Base-by-base conservation (phyloP, 352 stramenopile genomes). In the Phytophthora aleatoria region DNA sequence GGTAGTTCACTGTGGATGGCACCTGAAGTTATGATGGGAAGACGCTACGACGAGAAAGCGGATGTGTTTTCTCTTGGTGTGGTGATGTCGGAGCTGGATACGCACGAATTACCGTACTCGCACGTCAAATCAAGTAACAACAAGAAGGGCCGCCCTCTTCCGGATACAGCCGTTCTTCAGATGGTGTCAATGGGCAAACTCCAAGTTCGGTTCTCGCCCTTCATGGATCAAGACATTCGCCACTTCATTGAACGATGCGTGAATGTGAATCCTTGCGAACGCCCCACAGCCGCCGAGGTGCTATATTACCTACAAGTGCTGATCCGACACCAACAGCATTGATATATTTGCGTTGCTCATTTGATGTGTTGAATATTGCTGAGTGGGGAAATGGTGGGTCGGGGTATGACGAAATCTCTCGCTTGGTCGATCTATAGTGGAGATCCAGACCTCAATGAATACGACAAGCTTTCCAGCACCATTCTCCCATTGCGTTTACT, bases 61-160 rank as follows among this genome's bases (percentile, higher is more conserved):
- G 74, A 80, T 44, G 54, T 83, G 35, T 83, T 78, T 56, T 83
- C 71, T 28, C 56, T 83, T 5, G 74, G 62, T 6, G 48, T 74
- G 5, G 52, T 75, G 9, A 41, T 75, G n/a, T 74, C 67, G 5
- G 67, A 73, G 54, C 39, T 73, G 28, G 66, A 73, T 53, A 79
- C 72, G 26, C 65, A 77, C 31, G 47, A 69, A 50, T 28, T 71
- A 12, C 64, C 64, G 51, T 74, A 71, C 50, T 64, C 58, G n/a
- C 50, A 76, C 31, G 61, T 57, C n/a, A 69, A 67, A 41, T 56
- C 63, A 41, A 54, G 42, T 16, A 54, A 41, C 30, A 62, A 36
- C 11, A 53, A 49, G 5, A 54, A 31, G 15, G 54, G 57, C 1
- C 47, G 38, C 2, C 47, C 55, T 31, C 39, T 73, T 11, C 60